Base-by-base conservation (phyloP, 805 yeast species). In the Tetrapisispora phaffii region DNA sequence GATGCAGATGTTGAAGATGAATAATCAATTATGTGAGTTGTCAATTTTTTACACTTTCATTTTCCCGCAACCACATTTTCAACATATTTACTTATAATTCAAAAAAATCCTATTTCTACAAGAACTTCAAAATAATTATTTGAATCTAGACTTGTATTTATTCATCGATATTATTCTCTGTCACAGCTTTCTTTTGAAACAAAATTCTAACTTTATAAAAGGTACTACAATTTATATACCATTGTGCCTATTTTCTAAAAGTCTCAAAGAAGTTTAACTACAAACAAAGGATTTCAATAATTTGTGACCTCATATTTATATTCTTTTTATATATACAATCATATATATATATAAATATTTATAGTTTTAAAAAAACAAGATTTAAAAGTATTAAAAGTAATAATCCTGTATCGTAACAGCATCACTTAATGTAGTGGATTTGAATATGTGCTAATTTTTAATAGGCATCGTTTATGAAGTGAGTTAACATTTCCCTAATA, bases 1-100 rank as follows among this genome's bases (percentile, higher is more conserved):
- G 86, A 76, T 31, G 86, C 78, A 49, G 81, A 29, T 7, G 41
- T 29, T 39, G 41, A 39, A 10, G 34, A 39, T 9, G 19, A 34
- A 33, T 17, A 17, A 33, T 6, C 6, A 33, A n/a, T 16, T 17
- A 15, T 5, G 19, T 16, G 4, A 16, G 16, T 5, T 5, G n/a
- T n/a, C n/a, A 7, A 28, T 28, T 28, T 12, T 28, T 28, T n/a
- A 12, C 31, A 28, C 12, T 3, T 28, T 28, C 13, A 28, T 28
- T 10, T 28, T 28, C 13, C 6, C 13, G 31, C 31, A 28, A 28
- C 13, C 13, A 12, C 4, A 21, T 35, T 35, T 5, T 35, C n/a
- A n/a, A n/a, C n/a, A n/a, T n/a, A n/a, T n/a, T n/a, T n/a, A n/a
- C 16, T 21, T 16, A 24, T 24, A 23, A n/a, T 23, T 24, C 28